These are phyloP conservation scores for Diaporthe amygdali DNA, from an alignment of 2,329 filamentous ascomycete species.

Conservation along the genomic window DNA sequence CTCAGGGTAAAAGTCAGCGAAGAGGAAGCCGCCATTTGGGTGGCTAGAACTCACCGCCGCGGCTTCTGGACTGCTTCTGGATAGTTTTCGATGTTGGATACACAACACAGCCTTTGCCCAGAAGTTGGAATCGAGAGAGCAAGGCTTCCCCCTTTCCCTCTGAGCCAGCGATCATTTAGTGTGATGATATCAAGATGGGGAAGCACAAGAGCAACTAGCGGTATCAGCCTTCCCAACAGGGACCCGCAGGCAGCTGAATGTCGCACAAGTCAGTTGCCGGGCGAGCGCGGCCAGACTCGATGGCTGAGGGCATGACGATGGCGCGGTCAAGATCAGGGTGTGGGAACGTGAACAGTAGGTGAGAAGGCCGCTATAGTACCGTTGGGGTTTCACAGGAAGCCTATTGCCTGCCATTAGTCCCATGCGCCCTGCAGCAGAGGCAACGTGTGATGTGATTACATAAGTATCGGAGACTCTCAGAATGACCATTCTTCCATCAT, in stretches of 20 bases:
- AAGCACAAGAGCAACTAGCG: background rate
- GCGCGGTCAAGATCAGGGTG: conserved; percentile 11
- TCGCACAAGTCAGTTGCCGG: conserved; percentile 17
- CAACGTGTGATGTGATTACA: conserved; percentile 18
- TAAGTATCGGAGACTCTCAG: background rate
- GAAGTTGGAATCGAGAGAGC: background rate
- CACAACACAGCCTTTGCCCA: background rate
- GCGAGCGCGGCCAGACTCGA: conserved; percentile 19
- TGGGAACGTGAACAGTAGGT: background rate
- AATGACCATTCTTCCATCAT: background rate
- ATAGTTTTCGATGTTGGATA: background rate
- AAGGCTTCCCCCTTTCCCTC: background rate
- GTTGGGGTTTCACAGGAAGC: conserved; percentile 11
- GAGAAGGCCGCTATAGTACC: conserved; percentile 8
- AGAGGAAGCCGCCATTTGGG: background rate
- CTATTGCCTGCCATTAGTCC: conserved; percentile 16
- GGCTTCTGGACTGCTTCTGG: background rate
- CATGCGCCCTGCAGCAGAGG: background rate
- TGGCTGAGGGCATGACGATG: background rate
- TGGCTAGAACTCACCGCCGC: background rate
- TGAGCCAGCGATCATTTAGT: background rate
- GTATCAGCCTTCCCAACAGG: conserved; percentile 14
- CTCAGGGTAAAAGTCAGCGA: background rate
- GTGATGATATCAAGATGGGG: background rate
- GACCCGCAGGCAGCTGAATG: background rate